Conservation (phyloP, 1,284 basidiomycete genomes). For the Sanghuangporus sanghuang region DNA sequence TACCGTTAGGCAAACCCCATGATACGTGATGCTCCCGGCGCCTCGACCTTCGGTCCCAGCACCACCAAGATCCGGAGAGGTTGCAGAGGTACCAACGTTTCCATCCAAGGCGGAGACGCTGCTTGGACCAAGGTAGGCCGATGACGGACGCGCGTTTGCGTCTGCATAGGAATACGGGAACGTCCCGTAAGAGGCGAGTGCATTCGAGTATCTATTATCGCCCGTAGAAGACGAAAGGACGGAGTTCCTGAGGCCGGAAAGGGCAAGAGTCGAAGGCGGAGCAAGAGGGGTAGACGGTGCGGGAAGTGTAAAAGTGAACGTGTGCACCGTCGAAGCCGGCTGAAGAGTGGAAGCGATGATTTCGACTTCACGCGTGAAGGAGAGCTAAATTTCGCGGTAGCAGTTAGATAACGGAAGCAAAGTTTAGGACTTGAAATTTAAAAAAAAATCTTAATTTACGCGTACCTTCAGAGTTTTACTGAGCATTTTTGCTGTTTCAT, state of each 20-base stretch:
- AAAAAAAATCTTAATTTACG: constrained; percentile 11
- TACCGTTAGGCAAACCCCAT: constrained; percentile 88
- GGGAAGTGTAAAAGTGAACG: constrained; percentile 82
- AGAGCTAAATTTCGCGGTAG: constrained; percentile 43
- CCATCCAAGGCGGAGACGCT: constrained; percentile 23
- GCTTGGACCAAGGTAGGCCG: constrained; percentile 68
- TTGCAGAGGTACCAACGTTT: constrained; percentile 16
- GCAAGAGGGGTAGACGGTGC: constrained; percentile 68
- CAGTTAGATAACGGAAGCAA: not conserved
- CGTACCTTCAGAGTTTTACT: constrained; percentile 84
- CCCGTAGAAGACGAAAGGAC: constrained; percentile 47
- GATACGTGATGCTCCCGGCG: constrained; percentile 63
- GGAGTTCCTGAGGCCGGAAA: constrained; percentile 54
- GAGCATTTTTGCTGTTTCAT: constrained; percentile 83
- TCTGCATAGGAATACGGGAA: constrained; percentile 67
- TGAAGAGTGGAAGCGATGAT: constrained; percentile 89
- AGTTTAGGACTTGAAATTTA: not conserved
- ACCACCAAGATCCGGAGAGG: constrained; percentile 17
- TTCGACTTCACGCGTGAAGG: constrained; percentile 90
- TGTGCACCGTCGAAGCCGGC: constrained; percentile 88
- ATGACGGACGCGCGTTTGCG: constrained; percentile 61
- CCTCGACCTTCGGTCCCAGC: constrained; percentile 19
- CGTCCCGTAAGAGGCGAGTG: constrained; percentile 39
- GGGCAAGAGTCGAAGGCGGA: constrained; percentile 61
- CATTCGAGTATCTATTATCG: constrained; percentile 52